Base-by-base conservation (phyloP, 306 rosid species). In the Casuarina cunninghamiana region DNA sequence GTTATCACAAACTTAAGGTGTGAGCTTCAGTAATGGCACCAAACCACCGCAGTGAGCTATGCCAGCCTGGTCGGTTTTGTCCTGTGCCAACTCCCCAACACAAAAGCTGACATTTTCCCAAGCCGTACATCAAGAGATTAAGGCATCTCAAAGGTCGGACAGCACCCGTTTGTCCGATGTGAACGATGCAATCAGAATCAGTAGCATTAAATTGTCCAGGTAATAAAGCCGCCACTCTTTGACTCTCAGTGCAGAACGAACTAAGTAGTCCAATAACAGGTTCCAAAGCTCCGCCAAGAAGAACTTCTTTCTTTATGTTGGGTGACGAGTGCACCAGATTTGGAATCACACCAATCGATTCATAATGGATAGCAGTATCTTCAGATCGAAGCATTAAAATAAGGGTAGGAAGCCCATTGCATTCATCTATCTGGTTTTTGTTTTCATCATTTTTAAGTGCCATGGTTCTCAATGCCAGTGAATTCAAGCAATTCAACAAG, bases 271-370 rank as follows among this genome's bases (percentile, higher is more conserved):
- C 96, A 82, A 95, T 95, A 73, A 95, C 97, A 50, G 99, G 99
- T 80, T 95, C 97, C 73, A 95, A 80, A 79, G 97, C 99, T 75
- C 99, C 99, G 21, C 97, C 99, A 37, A 72, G 85, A 82, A 95
- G 93, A 82, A 95, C 99, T 82, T 95, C 97, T 82, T 89, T 92
- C 92, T 95, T 95, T 86, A 95, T 91, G 86, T 84, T 89, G 10
- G 99, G 99, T 42, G 99, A 95, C n/a, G 99, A 95, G 75, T 95
- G 99, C 50, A 95, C 99, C 82, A 95, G 84, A 85, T 95, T 95
- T 85, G 97, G 97, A 32, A 95, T 95, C 70, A 95, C 99, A 81
- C 97, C 99, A 83, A 95, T 97, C 84, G 99, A 97, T 87, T 95
- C 99, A 61, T 93, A 95, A 88, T 95, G 99, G 81, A 95, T 90